Conservation (phyloP, 805 yeast genomes). For the Metschnikowia colocasiae region DNA sequence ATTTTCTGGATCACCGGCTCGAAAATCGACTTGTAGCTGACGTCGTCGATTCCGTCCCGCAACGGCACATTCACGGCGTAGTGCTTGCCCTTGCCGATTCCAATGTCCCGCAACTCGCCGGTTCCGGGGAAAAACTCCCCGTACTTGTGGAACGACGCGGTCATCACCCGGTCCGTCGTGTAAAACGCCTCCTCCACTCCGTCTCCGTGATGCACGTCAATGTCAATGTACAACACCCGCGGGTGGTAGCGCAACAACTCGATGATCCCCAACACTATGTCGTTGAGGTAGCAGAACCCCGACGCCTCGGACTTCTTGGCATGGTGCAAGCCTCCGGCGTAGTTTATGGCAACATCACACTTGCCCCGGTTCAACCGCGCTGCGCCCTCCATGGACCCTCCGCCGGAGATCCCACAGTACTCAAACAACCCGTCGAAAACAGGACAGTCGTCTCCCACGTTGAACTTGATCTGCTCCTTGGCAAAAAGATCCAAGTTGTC, state of each 20-base stretch:
- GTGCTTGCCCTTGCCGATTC: slow-evolving; percentile 80
- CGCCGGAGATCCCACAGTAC: slow-evolving; percentile 76
- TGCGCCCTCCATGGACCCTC: slow-evolving; percentile 89
- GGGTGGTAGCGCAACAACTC: slow-evolving; percentile 79
- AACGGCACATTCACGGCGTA: slow-evolving; percentile 83
- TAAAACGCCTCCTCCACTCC: slow-evolving; percentile 95
- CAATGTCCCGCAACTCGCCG: slow-evolving; percentile 79
- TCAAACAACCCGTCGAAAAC: slow-evolving; percentile 77
- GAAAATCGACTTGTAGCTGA: slow-evolving; percentile 74
- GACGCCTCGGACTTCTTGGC: slow-evolving; percentile 88
- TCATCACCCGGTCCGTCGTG: slow-evolving; percentile 87
- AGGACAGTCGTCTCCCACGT: slow-evolving; percentile 87
- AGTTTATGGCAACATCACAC: slow-evolving; percentile 88
- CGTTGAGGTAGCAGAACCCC: slow-evolving; percentile 89
- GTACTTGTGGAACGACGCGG: slow-evolving; percentile 86
- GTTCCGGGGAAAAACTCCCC: slow-evolving; percentile 95
- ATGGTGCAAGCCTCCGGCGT: slow-evolving; percentile 92
- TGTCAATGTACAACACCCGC: slow-evolving; percentile 82
- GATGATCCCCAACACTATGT: slow-evolving; percentile 79
- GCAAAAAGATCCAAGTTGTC: slow-evolving; percentile 84
- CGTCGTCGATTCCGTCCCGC: slow-evolving; percentile 93
- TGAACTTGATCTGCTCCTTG: slow-evolving; percentile 86
- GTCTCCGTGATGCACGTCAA: slow-evolving; percentile 92
- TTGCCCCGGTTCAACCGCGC: slow-evolving; percentile 76
- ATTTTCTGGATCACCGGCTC: slow-evolving; percentile 81